Percentiles rank a stretch among this genome's conserved stretches.
These are phyloP conservation scores for Plasmopara halstedii DNA, from an alignment of 352 stramenopile genomes.

Conservation along the genomic window DNA sequence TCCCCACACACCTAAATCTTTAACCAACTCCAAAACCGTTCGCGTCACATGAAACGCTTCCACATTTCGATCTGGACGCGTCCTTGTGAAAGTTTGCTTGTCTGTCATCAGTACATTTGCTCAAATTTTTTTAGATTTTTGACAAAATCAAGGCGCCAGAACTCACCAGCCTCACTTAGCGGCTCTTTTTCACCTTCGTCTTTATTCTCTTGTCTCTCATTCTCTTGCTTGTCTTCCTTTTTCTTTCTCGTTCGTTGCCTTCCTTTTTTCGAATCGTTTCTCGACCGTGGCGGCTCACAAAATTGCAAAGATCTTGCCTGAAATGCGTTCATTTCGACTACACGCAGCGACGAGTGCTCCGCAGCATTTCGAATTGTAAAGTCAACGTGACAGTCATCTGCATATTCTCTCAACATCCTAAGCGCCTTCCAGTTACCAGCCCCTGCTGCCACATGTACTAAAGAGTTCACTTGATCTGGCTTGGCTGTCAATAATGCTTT, in stretches of 20 bases:
- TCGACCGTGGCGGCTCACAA: slow-evolving; percentile 23
- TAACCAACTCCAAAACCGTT: slow-evolving; percentile 31
- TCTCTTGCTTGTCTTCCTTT: slow-evolving; percentile 2
- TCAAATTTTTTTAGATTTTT: not conserved
- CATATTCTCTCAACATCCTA: slow-evolving; percentile 21
- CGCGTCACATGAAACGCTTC: slow-evolving; percentile 26
- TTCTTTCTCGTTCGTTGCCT: not conserved
- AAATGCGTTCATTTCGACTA: slow-evolving; percentile 54
- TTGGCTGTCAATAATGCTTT: slow-evolving; percentile 28
- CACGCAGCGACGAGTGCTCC: slow-evolving; percentile 30
- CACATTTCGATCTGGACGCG: slow-evolving; percentile 20
- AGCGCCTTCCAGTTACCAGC: slow-evolving; percentile 43
- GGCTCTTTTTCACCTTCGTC: slow-evolving; percentile 1
- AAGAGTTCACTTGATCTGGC: slow-evolving; percentile 33
- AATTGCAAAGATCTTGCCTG: slow-evolving; percentile 35
- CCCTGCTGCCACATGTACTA: slow-evolving; percentile 44
- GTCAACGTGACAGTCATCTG: slow-evolving; percentile 22
- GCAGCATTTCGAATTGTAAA: slow-evolving; percentile 18
- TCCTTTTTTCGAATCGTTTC: not conserved
- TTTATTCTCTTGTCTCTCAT: slow-evolving; percentile 1
- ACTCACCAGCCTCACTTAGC: slow-evolving; percentile 33
- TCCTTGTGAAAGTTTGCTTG: slow-evolving; percentile 28
- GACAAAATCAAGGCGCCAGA: not conserved
- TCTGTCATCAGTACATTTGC: slow-evolving; percentile 18
- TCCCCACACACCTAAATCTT: slow-evolving; percentile 16